Conservation (phyloP, 495 filamentous ascomycete genomes). For the Aspergillus sclerotiicarbonarius region DNA sequence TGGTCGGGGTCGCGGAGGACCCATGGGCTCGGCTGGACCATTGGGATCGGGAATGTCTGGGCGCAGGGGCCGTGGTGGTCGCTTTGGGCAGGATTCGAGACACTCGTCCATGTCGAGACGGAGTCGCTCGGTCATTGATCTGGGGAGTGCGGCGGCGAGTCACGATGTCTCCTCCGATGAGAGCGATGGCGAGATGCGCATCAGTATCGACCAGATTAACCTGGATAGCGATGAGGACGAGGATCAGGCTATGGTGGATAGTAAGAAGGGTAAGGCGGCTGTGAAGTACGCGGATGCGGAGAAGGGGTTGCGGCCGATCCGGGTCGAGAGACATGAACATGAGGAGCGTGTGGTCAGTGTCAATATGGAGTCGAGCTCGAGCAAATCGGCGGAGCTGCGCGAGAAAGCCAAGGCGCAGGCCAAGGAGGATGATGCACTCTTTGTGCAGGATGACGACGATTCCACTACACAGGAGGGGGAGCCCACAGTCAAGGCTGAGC, state of each 20-base stretch:
- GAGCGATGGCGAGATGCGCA: constrained; percentile 34
- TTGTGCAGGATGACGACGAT: constrained; percentile 28
- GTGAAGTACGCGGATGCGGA: constrained; percentile 20
- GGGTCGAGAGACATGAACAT: constrained; percentile 51
- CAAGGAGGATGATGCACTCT: constrained; percentile 27
- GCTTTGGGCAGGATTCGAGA: constrained; percentile 28
- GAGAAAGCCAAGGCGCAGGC: constrained; percentile 35
- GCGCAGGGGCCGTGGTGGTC: constrained; percentile 28
- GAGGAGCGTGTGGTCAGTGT: constrained; percentile 48
- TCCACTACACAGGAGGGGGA: constrained; percentile 17
- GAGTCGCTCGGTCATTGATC: constrained; percentile 28
- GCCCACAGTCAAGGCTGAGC: constrained; percentile 44
- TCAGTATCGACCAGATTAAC: constrained; percentile 53
- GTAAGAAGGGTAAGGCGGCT: constrained; percentile 41
- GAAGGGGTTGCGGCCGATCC: constrained; percentile 43
- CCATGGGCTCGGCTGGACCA: constrained; percentile 31
- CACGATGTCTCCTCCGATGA: constrained; percentile 44
- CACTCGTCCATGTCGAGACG: constrained; percentile 24
- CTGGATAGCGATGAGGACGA: constrained; percentile 43
- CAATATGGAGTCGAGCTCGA: constrained; percentile 51
- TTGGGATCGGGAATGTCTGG: constrained; percentile 30
- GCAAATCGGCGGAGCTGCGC: constrained; percentile 42
- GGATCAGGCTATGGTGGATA: constrained; percentile 17
- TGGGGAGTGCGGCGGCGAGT: constrained; percentile 21
- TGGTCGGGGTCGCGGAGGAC: constrained; percentile 33